Conservation (phyloP, 192 early-diverging fungal genomes). For the Coemansia sp. region DNA sequence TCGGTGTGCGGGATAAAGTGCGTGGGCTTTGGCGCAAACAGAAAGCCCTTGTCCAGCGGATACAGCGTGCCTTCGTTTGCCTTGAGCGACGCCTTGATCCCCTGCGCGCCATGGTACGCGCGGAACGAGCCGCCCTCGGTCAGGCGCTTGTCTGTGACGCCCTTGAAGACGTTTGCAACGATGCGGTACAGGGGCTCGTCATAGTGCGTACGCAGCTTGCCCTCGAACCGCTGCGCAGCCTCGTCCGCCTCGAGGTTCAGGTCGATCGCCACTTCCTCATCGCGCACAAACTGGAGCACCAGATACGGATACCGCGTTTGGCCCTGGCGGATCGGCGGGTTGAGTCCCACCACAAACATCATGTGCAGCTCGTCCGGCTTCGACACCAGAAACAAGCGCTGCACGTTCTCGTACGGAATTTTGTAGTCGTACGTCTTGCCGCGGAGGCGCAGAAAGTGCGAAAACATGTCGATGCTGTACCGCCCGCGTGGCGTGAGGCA, state of each 20-base stretch:
- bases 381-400: constrained; percentile 83
- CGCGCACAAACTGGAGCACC: constrained; percentile 94
- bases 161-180: constrained; percentile 83
- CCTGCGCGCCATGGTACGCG: constrained; percentile 74
- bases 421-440: constrained; percentile 99
- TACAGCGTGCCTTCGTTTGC: constrained; percentile 95
- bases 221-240: constrained; percentile 69
- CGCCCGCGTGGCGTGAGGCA: constrained; percentile 93
- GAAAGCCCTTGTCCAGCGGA: constrained; percentile 89
- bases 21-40: constrained; percentile 95
- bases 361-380: constrained; percentile 94
- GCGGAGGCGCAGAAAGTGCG: constrained; percentile 87
- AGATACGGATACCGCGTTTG: constrained; percentile 94
- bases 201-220: constrained; percentile 78
- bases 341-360: constrained; percentile 92
- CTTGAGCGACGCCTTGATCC: constrained; percentile 95
- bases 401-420: constrained; percentile 84
- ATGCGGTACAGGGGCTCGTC: constrained; percentile 87
- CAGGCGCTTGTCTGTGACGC: constrained; percentile 76
- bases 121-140: constrained; percentile 67
- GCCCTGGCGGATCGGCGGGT: constrained; percentile 96
- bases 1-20: constrained; percentile 85
- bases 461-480: constrained; percentile 93
- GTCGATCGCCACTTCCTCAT: constrained; percentile 84
- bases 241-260: constrained; percentile 83